Evolutionary conservation across 371 early-diverging fungal species (phyloP).

Genomic region (Basidiobolus meristosporus): DNA sequence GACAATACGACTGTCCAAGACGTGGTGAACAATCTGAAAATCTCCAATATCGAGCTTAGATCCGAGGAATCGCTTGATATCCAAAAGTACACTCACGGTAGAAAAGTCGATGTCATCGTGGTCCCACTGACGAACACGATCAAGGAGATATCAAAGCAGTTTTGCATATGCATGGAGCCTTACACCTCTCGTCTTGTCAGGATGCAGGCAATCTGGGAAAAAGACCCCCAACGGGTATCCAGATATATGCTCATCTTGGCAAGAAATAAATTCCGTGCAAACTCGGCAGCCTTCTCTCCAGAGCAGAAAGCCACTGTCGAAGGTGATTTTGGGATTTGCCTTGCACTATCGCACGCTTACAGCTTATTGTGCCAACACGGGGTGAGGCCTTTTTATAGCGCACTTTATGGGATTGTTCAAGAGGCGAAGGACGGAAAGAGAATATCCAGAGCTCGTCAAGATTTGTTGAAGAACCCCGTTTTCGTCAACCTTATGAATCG

Average conservation of each 20-base stretch:
- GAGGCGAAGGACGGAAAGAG: no score
- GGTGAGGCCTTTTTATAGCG: constrained; percentile 24
- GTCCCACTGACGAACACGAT: constrained; percentile 40
- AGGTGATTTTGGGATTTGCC: constrained; percentile 15
- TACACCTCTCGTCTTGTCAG: constrained; percentile 20
- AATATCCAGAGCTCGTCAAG: no score
- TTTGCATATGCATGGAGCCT: constrained; percentile 11
- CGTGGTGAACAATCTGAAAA: constrained; percentile 54
- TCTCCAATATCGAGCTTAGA: constrained; percentile 60
- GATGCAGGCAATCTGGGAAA: constrained; percentile 14
- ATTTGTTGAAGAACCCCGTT: constrained; percentile 9
- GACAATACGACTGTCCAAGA: constrained; percentile 54
- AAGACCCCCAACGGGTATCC: constrained; percentile 16
- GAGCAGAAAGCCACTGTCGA: no score
- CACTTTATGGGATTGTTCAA: constrained; percentile 5
- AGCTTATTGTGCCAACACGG: constrained; percentile 37
- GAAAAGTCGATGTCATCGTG: constrained; percentile 34
- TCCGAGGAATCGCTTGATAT: constrained; percentile 84
- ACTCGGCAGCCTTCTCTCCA: constrained; percentile 8
- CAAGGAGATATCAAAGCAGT: constrained; percentile 17
- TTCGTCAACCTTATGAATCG: constrained; percentile 17
- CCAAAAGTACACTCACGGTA: constrained; percentile 43
- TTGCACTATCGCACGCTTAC: constrained; percentile 22
- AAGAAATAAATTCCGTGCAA: constrained; percentile 13
- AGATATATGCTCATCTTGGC: constrained; percentile 21